Conservation (phyloP, 495 filamentous ascomycete genomes). For the Lentithecium fluviatile region DNA sequence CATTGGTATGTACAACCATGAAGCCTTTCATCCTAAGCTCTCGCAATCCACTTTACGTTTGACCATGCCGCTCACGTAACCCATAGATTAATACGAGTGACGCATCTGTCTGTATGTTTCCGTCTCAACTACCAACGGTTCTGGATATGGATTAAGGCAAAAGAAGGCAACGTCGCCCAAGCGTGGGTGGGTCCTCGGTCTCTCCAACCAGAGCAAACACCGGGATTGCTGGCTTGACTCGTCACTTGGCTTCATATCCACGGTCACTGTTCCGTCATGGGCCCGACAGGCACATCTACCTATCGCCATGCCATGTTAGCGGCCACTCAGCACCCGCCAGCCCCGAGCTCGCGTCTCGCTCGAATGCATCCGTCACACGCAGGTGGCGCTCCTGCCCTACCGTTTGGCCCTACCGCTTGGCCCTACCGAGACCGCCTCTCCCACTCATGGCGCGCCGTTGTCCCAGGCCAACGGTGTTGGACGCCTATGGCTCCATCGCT, state of each 20-base stretch:
- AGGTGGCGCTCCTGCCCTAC: neutral
- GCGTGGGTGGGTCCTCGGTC: neutral
- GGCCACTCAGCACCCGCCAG: neutral
- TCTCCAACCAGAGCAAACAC: neutral
- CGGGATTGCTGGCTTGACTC: neutral
- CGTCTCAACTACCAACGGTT: neutral
- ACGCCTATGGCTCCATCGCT: neutral
- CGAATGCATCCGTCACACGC: conserved; percentile 5
- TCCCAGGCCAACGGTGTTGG: neutral
- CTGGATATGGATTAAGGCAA: neutral
- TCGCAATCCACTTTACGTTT: too few species aligned
- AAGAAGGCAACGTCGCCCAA: neutral
- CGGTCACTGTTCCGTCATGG: neutral
- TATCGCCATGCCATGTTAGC: neutral
- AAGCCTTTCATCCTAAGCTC: too few species aligned
- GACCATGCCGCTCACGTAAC: neutral
- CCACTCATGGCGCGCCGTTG: neutral
- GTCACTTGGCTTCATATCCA: neutral
- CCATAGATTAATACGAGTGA: neutral
- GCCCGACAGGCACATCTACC: neutral
- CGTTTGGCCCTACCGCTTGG: too few species aligned
- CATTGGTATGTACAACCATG: too few species aligned
- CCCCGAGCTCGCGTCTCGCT: neutral
- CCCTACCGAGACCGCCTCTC: neutral
- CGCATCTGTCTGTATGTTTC: neutral